These are phyloP conservation scores for Entonaema liquescens DNA, from an alignment of 495 filamentous ascomycete species.

Conservation along the genomic window DNA sequence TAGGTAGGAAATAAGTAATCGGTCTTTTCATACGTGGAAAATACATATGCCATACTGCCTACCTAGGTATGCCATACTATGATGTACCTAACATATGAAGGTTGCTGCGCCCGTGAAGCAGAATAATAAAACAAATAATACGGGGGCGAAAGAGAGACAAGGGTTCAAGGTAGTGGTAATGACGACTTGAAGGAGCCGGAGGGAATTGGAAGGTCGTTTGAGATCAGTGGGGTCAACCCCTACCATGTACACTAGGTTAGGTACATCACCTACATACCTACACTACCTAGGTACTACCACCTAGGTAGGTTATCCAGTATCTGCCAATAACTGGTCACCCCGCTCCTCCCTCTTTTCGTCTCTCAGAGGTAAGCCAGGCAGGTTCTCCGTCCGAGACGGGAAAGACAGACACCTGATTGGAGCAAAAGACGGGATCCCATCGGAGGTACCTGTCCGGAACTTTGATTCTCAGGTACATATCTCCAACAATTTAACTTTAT, in stretches of 20 bases:
- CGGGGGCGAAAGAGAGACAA: no score
- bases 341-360: background rate
- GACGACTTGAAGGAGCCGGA: slow-evolving; percentile 32
- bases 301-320: background rate
- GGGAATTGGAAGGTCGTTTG: slow-evolving; percentile 31
- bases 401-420: slow-evolving; percentile 9
- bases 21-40: background rate
- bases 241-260: no score
- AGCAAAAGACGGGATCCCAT: background rate
- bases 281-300: background rate
- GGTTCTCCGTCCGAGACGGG: background rate
- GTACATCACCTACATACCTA: no score
- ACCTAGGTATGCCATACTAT: no score
- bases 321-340: background rate
- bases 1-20: no score
- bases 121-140: background rate
- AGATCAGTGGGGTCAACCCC: slow-evolving; percentile 23
- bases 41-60: background rate
- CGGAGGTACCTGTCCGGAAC: slow-evolving; percentile 33
- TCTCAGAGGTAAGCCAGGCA: background rate
- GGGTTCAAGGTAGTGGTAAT: background rate
- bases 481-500: background rate
- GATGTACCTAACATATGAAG: background rate
- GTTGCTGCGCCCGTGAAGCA: no score
- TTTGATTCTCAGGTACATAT: background rate